Conservation (phyloP, 1,139 yeast genomes). For the Scheffersomyces insectosa region DNA sequence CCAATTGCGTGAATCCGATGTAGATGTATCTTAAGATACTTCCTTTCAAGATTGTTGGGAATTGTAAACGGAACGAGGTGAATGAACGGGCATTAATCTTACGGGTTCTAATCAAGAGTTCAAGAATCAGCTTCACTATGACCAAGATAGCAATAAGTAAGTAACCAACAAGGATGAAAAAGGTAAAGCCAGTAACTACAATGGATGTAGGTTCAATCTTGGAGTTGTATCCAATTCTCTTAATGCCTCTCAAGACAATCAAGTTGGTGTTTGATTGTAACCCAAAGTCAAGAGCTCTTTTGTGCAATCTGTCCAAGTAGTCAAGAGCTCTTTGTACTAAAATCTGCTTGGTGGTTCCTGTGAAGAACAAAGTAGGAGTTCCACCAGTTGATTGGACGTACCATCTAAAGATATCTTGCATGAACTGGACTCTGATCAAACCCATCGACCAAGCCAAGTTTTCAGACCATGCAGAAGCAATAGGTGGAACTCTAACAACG, state of each 20-base stretch:
- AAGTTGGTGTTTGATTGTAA: conserved; percentile 49
- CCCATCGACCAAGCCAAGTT: conserved; percentile 90
- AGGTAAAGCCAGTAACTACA: conserved; percentile 75
- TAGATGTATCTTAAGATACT: conserved; percentile 66
- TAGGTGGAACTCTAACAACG: conserved; percentile 75
- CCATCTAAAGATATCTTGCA: conserved; percentile 82
- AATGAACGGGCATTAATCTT: conserved; percentile 51
- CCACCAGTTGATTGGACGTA: conserved; percentile 82
- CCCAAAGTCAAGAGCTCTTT: conserved; percentile 29
- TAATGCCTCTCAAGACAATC: conserved; percentile 69
- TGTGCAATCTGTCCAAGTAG: conserved; percentile 25
- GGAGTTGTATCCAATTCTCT: conserved; percentile 68
- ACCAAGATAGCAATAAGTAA: conserved; percentile 48
- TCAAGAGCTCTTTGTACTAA: conserved; percentile 64
- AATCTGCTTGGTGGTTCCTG: conserved; percentile 57
- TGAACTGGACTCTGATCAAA: conserved; percentile 61
- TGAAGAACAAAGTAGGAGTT: conserved; percentile 59
- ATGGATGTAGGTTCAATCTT: conserved; percentile 72
- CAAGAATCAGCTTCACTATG: conserved; percentile 49
- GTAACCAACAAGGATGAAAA: conserved; percentile 68
- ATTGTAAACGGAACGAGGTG: conserved; percentile 51
- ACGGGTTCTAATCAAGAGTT: conserved; percentile 42
- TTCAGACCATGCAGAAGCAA: conserved; percentile 79
- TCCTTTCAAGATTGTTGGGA: conserved; percentile 63
- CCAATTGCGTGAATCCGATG: conserved; percentile 74